Evolutionary conservation across 257 asterid species (phyloP), one percentile per base, ranked within the genome.

Genomic region (Solanum etuberosum): DNA sequence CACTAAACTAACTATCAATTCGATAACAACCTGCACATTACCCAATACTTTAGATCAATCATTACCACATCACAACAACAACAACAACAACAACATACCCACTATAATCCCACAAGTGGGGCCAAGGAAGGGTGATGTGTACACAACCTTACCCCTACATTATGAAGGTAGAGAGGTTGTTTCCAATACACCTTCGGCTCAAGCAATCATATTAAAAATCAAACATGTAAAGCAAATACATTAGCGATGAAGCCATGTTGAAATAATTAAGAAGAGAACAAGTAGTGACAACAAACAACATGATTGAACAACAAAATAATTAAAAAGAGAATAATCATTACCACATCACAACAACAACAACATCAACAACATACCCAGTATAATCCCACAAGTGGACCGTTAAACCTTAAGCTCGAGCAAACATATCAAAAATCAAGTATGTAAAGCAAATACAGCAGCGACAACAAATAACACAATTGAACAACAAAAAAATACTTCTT

Each of bases 21-120:
- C 98, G 83, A 94, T 29, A 63, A 97, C 95, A 83, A 97, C 98
- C 99, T 97, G 96, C 90, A 93, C 85, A 80, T 27, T 88, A 38
- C 43, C 88, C 76, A 80, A 43, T 9, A 86, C 25, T 87, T 43
- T 42, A 86, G 86, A 86, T 87, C 68, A 77, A 88, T 84, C 38
- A 87, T 84, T 20, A 43, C 31, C 68, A 54, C 67, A 82, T 80
- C 65, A 71, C 80, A 1, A 29, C 73, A 67, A 65, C 32, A 63
- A 54, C 11, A 40, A 57, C 70, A 23, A 25, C 70, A 61, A 63
- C 21, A 70, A 16, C 25, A 70, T 31, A 31, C n/a, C 42, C 42
- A 16, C 40, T 31, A 16, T 15, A 31, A 70, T 70, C 77, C 40
- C 77, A 70, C 42, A 70, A 31, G 4, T 31, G 42, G 40, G n/a